These are phyloP conservation scores for Suillus brevipes DNA, from an alignment of 768 basidiomycete genomes.

Conservation along the genomic window DNA sequence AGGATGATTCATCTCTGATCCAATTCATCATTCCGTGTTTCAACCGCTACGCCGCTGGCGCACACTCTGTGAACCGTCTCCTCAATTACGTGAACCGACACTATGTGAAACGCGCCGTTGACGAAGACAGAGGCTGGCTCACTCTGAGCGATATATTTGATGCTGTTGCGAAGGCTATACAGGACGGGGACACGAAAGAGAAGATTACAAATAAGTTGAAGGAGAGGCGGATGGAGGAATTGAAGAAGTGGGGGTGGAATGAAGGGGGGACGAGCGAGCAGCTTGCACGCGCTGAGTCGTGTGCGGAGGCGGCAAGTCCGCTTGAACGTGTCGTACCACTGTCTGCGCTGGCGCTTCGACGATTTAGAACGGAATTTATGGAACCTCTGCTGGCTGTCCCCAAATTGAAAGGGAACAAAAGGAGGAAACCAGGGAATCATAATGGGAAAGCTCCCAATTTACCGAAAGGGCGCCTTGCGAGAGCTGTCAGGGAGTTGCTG, in stretches of 20 bases:
- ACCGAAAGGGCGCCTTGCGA: constrained; percentile 68
- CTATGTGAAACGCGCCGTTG: constrained; percentile 73
- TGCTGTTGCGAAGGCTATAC: constrained; percentile 53
- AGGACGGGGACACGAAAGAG: constrained; percentile 56
- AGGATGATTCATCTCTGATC: constrained; percentile 65
- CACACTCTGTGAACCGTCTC: constrained; percentile 67
- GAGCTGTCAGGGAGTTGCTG: constrained; percentile 64
- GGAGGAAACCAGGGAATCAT: constrained; percentile 52
- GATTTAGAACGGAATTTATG: constrained; percentile 71
- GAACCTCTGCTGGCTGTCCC: constrained; percentile 69
- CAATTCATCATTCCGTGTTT: constrained; percentile 73
- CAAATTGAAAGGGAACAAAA: constrained; percentile 53
- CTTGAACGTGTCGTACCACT: constrained; percentile 66
- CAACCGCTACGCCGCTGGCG: constrained; percentile 67
- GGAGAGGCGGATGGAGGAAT: constrained; percentile 60
- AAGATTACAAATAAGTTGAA: constrained; percentile 56
- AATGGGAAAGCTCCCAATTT: constrained; percentile 36
- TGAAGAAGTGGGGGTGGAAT: constrained; percentile 70
- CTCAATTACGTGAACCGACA: constrained; percentile 73
- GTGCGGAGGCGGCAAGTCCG: constrained; percentile 73
- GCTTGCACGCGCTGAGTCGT: constrained; percentile 60
- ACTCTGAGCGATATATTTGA: constrained; percentile 65
- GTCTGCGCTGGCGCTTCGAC: constrained; percentile 62
- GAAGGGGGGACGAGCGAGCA: constrained; percentile 49
- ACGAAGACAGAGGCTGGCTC: constrained; percentile 80